A percentile compares a stretch with the other conserved stretches of the same genome.
Evolutionary conservation across 2,329 filamentous ascomycete genomes (phyloP).

Genomic region (Chalaropsis ovoidea): DNA sequence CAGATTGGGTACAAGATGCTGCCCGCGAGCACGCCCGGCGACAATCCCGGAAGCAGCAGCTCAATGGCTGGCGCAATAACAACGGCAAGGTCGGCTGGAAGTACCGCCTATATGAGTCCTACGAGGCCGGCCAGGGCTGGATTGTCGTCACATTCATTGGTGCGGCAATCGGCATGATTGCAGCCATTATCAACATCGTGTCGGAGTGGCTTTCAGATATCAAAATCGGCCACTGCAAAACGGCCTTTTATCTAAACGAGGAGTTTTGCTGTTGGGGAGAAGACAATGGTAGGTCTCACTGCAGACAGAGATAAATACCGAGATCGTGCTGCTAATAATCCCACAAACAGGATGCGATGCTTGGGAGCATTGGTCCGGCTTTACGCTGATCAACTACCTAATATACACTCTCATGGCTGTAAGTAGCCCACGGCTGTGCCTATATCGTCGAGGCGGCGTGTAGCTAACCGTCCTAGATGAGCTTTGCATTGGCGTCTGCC

Average conservation of each 20-base stretch:
- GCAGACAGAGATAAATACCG: not conserved
- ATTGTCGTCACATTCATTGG: constrained; percentile 92
- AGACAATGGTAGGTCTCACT: constrained; percentile 53
- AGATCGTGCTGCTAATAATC: constrained; percentile 1
- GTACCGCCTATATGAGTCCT: constrained; percentile 70
- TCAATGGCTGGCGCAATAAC: constrained; percentile 52
- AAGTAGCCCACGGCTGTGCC: constrained; percentile 30
- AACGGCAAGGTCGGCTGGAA: constrained; percentile 64
- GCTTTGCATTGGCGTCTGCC: constrained; percentile 75
- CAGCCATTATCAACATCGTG: constrained; percentile 84
- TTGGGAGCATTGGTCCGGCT: constrained; percentile 81
- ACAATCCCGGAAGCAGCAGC: constrained; percentile 61
- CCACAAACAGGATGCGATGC: constrained; percentile 57
- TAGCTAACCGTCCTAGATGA: constrained; percentile 39
- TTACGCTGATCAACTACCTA: constrained; percentile 70
- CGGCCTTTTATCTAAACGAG: constrained; percentile 94
- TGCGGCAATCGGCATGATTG: constrained; percentile 84
- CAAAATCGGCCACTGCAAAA: constrained; percentile 91
- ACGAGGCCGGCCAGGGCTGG: constrained; percentile 95
- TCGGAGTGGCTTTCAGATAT: constrained; percentile 96
- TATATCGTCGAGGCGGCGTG: constrained; percentile 19
- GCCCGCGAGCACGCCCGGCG: constrained; percentile 78
- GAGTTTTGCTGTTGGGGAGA: constrained; percentile 97
- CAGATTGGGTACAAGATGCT: constrained; percentile 96
- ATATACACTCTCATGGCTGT: constrained; percentile 81